These are phyloP conservation scores for Silene coronaria DNA, from an alignment of 179 eudicot species.

Conservation along the genomic window DNA sequence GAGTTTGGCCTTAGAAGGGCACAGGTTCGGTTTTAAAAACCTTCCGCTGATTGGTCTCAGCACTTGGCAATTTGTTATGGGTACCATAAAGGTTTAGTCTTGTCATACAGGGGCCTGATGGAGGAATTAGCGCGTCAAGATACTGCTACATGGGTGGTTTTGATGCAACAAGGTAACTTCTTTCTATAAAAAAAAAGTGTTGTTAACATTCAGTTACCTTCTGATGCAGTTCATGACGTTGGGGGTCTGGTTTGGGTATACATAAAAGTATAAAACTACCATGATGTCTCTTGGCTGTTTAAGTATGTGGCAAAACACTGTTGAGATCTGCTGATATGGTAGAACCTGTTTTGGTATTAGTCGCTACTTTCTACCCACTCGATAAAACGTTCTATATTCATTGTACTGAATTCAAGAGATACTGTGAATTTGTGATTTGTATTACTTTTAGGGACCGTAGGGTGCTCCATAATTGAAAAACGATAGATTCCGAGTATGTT, in stretches of 20 bases:
- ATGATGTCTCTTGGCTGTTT: not conserved
- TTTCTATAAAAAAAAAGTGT: not conserved
- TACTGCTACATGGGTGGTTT: conserved; percentile 94
- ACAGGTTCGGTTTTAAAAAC: conserved; percentile 46
- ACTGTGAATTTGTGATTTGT: not conserved
- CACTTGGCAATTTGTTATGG: not conserved
- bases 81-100: not conserved
- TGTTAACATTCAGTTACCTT: not conserved
- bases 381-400: not conserved
- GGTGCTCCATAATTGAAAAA: not conserved
- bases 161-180: conserved; percentile 82
- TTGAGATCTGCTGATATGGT: conserved; percentile 4
- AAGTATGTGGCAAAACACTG: not conserved
- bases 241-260: conserved; percentile 4
- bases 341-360: not conserved
- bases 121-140: conserved; percentile 82
- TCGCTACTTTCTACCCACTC: not conserved
- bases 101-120: conserved; percentile 83
- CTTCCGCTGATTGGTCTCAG: not conserved
- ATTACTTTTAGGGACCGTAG: not conserved
- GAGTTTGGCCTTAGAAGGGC: conserved; percentile 98
- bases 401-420: not conserved
- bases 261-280: conserved; percentile 14
- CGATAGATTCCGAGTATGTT: not conserved
- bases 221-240: not conserved